Evolutionary conservation across 768 basidiomycete species (phyloP), one percentile per base, ranked within the genome.

Genomic region (Suillus spraguei): DNA sequence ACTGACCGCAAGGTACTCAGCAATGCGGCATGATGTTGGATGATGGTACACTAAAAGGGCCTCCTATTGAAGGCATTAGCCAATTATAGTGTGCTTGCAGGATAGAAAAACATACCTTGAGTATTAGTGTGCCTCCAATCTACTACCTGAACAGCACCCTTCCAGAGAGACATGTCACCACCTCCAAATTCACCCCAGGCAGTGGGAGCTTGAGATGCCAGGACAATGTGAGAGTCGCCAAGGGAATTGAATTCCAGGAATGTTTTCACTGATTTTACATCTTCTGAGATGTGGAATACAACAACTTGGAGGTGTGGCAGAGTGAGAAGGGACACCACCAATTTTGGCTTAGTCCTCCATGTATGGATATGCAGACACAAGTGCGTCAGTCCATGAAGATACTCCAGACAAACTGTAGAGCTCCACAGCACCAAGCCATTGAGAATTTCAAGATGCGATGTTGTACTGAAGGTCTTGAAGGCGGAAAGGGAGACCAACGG

Each of bases 141-240:
- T 46, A 46, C 44, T 46, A 46, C 10, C 3, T n/a, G 44, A 46
- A n/a, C 44, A 46, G 44, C 44, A 46, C 4, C 44, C 44, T 46
- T 46, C 44, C n/a, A 46, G 44, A 46, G 44, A 46, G 44, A 46
- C 44, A 46, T 46, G 10, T 46, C n/a, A 2, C 3, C 44, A 46
- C 44, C 44, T 46, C 44, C 44, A 46, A 46, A 46, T 46, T 46
- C 44, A 46, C 44, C 44, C 44, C 44, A 46, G 44, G 44, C 20
- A 0, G 44, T 46, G 44, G 44, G 44, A 46, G n/a, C n/a, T 11
- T 46, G 44, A 46, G 44, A 46, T 46, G 1, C 44, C 44, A 46
- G 44, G 20, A 46, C 44, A 1, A 46, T 46, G 44, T 5, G 17
- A 46, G 9, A 46, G 44, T 46, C 44, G n/a, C n/a, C 11, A 0